phyloP scores from a whole-genome alignment of 257 asterid species.

The Anisodus acutangulus region DNA sequence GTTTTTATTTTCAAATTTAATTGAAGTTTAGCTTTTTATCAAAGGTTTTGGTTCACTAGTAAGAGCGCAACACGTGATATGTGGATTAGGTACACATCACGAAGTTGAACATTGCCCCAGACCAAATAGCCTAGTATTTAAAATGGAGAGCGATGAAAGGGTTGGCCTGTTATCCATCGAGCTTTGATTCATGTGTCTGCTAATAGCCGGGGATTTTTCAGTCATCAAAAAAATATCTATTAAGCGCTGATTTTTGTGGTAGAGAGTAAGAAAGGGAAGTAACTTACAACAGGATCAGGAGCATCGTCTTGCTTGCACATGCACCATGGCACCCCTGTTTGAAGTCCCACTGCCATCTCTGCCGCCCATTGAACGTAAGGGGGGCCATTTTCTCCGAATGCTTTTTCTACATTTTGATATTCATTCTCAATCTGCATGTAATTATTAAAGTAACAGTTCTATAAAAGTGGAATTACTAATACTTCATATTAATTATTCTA shows the following conservation, averaged over 20 bases:
- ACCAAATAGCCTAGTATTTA: background rate
- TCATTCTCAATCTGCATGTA: constrained; percentile 80
- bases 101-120: background rate
- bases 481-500: background rate
- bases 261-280: background rate
- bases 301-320: constrained; percentile 98
- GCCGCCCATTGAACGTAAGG: constrained; percentile 92
- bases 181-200: background rate
- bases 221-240: background rate
- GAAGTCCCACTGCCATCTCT: constrained; percentile 69
- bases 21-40: background rate
- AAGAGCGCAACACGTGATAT: background rate
- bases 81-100: background rate
- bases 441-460: background rate
- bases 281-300: constrained; percentile 79
- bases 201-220: background rate
- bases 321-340: constrained; percentile 89
- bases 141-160: background rate
- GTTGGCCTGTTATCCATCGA: background rate
- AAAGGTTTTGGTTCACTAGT: background rate
- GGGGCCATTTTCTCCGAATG: constrained; percentile 58
- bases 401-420: constrained; percentile 70
- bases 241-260: background rate
- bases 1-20: background rate
- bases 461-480: background rate